Conservation (phyloP, 108 stramenopile genomes). For the Fragilariopsis cylindrus region DNA sequence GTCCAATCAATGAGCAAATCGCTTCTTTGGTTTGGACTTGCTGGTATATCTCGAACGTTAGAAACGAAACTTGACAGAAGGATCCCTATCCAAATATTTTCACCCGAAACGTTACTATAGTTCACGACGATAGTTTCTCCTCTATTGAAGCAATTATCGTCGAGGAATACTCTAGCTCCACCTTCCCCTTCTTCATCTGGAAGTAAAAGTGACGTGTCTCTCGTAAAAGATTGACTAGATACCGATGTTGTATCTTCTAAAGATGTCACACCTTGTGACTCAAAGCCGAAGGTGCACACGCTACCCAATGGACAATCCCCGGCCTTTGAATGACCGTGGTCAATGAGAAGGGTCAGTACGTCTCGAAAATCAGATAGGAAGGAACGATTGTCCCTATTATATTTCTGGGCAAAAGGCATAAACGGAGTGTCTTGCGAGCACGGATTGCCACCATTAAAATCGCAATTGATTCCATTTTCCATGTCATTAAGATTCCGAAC, state of each 20-base stretch:
- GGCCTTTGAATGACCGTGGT: slow-evolving; percentile 27
- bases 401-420: slow-evolving; percentile 20
- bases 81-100: slow-evolving; percentile 9
- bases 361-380: slow-evolving; percentile 36
- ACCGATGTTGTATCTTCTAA: not conserved
- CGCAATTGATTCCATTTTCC: slow-evolving; percentile 24
- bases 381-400: slow-evolving; percentile 1
- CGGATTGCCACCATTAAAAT: slow-evolving; percentile 14
- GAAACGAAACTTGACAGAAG: not conserved
- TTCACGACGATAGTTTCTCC: slow-evolving; percentile 11
- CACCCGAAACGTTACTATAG: not conserved
- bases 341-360: slow-evolving; percentile 30
- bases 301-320: slow-evolving; percentile 1
- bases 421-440: slow-evolving; percentile 29
- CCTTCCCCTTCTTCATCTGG: not conserved
- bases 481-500: slow-evolving; percentile 32
- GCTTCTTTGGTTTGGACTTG: not conserved
- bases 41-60: slow-evolving; percentile 4
- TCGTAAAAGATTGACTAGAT: not conserved
- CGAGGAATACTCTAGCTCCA: not conserved
- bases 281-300: slow-evolving; percentile 14
- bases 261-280: not conserved
- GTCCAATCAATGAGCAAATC: slow-evolving; percentile 9
- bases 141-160: slow-evolving; percentile 8
- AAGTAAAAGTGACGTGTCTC: not conserved